Percentiles rank a stretch among this genome's conserved stretches.
Evolutionary conservation across 129 eudicot species (phyloP).

Genomic region (Scalesia atractyloides): DNA sequence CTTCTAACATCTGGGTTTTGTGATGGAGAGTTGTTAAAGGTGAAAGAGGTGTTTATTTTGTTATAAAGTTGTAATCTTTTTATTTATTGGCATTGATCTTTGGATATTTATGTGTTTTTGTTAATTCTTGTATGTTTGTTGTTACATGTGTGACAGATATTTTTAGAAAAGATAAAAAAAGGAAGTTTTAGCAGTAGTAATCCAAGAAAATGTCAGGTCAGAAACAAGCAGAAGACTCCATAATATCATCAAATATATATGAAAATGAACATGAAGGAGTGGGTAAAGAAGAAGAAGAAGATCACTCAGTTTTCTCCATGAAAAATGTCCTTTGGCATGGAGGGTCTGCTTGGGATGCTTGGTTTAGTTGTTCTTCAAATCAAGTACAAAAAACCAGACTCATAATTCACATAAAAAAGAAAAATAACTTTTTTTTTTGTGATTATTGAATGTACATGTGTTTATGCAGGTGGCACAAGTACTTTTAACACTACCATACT

Average conservation of each 20-base stretch:
- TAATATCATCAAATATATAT: conserved; percentile 59
- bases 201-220: conserved; percentile 61
- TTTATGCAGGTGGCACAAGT: conserved; percentile 86
- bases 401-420: no score
- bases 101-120: conserved; percentile 31
- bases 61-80: conserved; percentile 6
- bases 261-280: conserved; percentile 41
- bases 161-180: conserved; percentile 24
- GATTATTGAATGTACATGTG: conserved; percentile 21
- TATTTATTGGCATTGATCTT: conserved; percentile 18
- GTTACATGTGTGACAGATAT: conserved; percentile 27
- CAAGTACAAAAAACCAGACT: no score
- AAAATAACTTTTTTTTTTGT: background rate
- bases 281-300: conserved; percentile 40
- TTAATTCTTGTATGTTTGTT: conserved; percentile 26
- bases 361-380: conserved; percentile 82
- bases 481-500: conserved; percentile 78
- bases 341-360: conserved; percentile 88
- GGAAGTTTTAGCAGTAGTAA: background rate
- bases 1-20: conserved; percentile 20
- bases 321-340: conserved; percentile 72
- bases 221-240: conserved; percentile 92
- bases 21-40: conserved; percentile 34
- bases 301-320: conserved; percentile 53
- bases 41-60: conserved; percentile 5